Percentiles rank a stretch among this genome's conserved stretches.
Evolutionary conservation across 139 green algal species (phyloP).

Genomic region (Chlorella sp.): DNA sequence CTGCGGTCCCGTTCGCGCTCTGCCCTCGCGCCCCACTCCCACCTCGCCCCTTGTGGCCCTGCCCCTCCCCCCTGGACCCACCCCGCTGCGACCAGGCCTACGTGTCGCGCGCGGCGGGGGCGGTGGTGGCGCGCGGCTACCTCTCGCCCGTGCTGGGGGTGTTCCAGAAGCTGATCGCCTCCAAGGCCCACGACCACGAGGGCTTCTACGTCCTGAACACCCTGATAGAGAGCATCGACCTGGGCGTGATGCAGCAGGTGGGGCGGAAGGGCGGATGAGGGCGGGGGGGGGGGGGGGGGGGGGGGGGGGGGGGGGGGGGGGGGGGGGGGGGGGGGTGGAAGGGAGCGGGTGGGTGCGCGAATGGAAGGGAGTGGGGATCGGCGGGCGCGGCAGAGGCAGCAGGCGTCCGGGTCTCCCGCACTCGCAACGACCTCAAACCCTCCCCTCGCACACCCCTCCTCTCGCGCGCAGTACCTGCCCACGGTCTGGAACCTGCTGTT

Average conservation of each 20-base stretch:
- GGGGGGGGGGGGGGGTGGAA: too few species aligned
- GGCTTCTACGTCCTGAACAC: conserved; percentile 89
- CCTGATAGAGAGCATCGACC: conserved; percentile 71
- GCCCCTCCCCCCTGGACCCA: too few species aligned
- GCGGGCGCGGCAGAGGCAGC: not conserved
- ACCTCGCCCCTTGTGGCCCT: too few species aligned
- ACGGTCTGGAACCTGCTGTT: conserved; percentile 44
- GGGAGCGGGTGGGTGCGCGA: too few species aligned
- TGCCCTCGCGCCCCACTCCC: too few species aligned
- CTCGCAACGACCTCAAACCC: not conserved
- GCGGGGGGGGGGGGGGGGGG: too few species aligned
- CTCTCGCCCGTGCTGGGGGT: conserved; percentile 89
- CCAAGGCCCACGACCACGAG: conserved; percentile 88
- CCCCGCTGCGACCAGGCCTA: conserved; percentile 70
- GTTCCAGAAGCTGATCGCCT: conserved; percentile 92
- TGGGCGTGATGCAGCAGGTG: conserved; percentile 43
- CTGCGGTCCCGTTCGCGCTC: too few species aligned
- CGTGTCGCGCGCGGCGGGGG: conserved; percentile 65
- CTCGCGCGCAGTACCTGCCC: conserved; percentile 19
- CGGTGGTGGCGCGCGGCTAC: conserved; percentile 68
- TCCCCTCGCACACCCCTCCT: not conserved
- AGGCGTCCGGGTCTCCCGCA: not conserved
- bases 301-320: too few species aligned
- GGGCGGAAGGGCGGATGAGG: too few species aligned
- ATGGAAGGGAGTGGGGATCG: not conserved